A percentile compares a stretch with the other conserved stretches of the same genome.
phyloP scores from a whole-genome alignment of 768 basidiomycete genomes.

The Amanita pseudoporphyria region DNA sequence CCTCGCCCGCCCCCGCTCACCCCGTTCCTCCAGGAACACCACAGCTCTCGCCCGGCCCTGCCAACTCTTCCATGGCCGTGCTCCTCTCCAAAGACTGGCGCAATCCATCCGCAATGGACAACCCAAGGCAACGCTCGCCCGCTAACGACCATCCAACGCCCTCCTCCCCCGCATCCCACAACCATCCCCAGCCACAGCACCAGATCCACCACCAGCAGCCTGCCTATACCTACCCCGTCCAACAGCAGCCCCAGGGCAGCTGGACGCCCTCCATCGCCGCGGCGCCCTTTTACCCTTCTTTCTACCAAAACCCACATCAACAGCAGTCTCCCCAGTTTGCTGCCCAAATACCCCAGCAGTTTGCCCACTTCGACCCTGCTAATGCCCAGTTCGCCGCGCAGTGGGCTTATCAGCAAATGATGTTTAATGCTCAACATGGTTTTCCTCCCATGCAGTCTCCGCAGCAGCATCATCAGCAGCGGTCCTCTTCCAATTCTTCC shows the following conservation, averaged over 20 bases:
- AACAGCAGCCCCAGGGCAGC: conserved; percentile 58
- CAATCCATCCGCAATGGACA: conserved; percentile 51
- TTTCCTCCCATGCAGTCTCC: conserved; percentile 37
- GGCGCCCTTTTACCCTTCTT: conserved; percentile 69
- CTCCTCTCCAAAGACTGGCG: conserved; percentile 73
- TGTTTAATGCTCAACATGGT: conserved; percentile 62
- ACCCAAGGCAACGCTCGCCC: conserved; percentile 50
- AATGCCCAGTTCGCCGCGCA: conserved; percentile 72
- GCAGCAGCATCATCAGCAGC: conserved; percentile 32
- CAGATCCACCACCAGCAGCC: conserved; percentile 26
- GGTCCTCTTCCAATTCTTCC: conserved; percentile 28
- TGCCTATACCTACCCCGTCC: conserved; percentile 59
- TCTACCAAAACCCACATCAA: conserved; percentile 63
- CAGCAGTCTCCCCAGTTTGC: conserved; percentile 47
- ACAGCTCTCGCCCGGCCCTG: conserved; percentile 7
- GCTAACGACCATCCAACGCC: conserved; percentile 33
- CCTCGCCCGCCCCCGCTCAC: conserved; percentile 1
- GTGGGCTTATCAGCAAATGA: conserved; percentile 91
- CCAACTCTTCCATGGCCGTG: conserved; percentile 58
- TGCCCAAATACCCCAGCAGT: conserved; percentile 34
- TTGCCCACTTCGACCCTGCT: conserved; percentile 64
- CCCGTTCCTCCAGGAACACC: not conserved
- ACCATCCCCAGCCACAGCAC: conserved; percentile 19
- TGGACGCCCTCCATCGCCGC: conserved; percentile 63
- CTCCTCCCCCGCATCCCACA: conserved; percentile 14